Percentiles rank a stretch among this genome's conserved stretches.
These are phyloP conservation scores for Hypomyces perniciosus DNA, from an alignment of 2,329 filamentous ascomycete genomes.

Conservation along the genomic window DNA sequence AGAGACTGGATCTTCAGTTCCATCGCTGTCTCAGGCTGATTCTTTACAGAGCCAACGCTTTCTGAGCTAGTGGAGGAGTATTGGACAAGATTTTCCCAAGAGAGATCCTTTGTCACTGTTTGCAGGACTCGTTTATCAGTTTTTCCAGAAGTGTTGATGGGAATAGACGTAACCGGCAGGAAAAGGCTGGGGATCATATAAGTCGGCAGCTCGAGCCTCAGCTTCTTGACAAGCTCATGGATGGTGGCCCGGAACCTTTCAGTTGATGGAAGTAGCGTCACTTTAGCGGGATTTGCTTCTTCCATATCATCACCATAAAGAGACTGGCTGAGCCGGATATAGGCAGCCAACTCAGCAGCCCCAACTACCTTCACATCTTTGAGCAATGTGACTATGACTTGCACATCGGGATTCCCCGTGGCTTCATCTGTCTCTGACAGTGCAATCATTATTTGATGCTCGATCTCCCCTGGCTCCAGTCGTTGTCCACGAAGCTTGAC, in stretches of 20 bases:
- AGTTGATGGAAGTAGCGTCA: too few relatives aligned
- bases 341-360: too few relatives aligned
- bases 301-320: too few relatives aligned
- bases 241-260: neutral
- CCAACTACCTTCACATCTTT: too few relatives aligned
- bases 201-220: constrained; percentile 5
- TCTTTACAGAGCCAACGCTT: too few relatives aligned
- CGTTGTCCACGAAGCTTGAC: constrained; percentile 53
- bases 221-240: neutral
- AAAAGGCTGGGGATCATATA: neutral
- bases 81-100: too few relatives aligned
- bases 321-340: too few relatives aligned
- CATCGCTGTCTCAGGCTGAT: too few relatives aligned
- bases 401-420: neutral
- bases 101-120: too few relatives aligned
- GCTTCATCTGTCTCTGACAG: neutral
- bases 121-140: neutral
- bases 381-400: neutral
- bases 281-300: too few relatives aligned
- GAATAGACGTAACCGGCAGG: neutral
- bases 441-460: constrained; percentile 5
- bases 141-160: neutral
- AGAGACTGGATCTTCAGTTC: too few relatives aligned
- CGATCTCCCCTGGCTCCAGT: constrained; percentile 37
- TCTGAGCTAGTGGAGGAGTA: too few relatives aligned